Conservation (phyloP, 345 rosid genomes). For the Rhodomyrtus tomentosa region DNA sequence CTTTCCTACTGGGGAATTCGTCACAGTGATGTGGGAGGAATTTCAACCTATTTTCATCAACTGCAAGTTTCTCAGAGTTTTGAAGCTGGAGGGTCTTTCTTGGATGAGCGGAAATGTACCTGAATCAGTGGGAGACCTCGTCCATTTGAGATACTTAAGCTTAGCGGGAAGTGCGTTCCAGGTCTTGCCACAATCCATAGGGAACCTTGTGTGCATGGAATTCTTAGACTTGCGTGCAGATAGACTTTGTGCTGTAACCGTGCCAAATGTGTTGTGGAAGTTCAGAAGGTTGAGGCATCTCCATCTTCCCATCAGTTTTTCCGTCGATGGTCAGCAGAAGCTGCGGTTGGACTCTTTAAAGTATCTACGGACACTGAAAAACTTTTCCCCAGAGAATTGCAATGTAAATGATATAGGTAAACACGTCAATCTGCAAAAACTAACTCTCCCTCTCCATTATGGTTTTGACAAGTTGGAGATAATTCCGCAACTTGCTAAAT, state of each 20-base stretch:
- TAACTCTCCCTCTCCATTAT: too few species aligned
- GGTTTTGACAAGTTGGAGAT: not conserved
- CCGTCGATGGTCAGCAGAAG: not conserved
- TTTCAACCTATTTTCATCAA: not conserved
- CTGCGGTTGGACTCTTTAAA: conserved; percentile 3
- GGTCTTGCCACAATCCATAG: conserved; percentile 10
- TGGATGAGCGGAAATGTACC: not conserved
- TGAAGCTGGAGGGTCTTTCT: not conserved
- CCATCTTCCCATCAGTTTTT: conserved; percentile 1
- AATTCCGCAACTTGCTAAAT: conserved; percentile 3
- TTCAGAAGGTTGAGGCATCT: conserved; percentile 9
- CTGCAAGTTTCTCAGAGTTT: not conserved
- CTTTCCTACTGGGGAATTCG: not conserved
- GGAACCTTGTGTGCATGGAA: conserved; percentile 11
- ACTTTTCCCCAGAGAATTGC: conserved; percentile 3
- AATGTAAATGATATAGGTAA: not conserved
- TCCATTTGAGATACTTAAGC: not conserved
- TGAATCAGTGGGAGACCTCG: not conserved
- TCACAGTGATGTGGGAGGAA: conserved; percentile 1
- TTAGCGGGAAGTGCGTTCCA: rapidly evolving
- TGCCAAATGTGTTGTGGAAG: conserved; percentile 15
- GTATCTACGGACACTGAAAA: conserved; percentile 9
- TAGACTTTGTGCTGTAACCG: not conserved
- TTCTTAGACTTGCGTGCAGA: conserved; percentile 8
- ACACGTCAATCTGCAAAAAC: too few species aligned